These are phyloP conservation scores for Dictyostelium capitatum DNA, from an alignment of 78 protist genomes.

Conservation along the genomic window DNA sequence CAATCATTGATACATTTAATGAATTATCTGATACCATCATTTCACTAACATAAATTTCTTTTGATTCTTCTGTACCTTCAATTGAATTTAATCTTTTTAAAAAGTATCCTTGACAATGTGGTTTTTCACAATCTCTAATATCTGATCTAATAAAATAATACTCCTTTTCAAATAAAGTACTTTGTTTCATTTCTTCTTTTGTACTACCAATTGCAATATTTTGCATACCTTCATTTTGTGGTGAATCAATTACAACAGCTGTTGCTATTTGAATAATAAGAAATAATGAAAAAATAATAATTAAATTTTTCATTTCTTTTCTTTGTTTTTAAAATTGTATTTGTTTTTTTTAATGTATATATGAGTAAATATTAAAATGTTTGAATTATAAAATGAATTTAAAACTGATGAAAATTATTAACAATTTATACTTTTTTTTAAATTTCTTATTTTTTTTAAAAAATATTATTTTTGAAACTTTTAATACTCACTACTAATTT, in stretches of 20 bases:
- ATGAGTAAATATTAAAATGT: too few relatives aligned
- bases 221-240: not conserved
- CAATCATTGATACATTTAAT: not conserved
- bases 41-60: constrained; percentile 29
- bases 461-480: too few relatives aligned
- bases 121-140: not conserved
- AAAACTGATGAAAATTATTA: not conserved
- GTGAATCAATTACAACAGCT: not conserved
- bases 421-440: too few relatives aligned
- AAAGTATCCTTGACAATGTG: constrained; percentile 28
- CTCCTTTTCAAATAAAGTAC: not conserved
- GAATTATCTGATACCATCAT: not conserved
- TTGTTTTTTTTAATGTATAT: too few relatives aligned
- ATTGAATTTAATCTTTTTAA: constrained; percentile 1
- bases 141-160: constrained; percentile 5
- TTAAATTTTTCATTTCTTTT: not conserved
- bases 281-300: not conserved
- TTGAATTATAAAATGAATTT: too few relatives aligned
- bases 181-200: not conserved
- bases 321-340: too few relatives aligned
- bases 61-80: not conserved
- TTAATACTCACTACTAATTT: too few relatives aligned
- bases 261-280: not conserved
- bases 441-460: too few relatives aligned
- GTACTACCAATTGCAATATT: not conserved